phyloP scores from a whole-genome alignment of 306 rosid genomes.

The Fagus crenata region DNA sequence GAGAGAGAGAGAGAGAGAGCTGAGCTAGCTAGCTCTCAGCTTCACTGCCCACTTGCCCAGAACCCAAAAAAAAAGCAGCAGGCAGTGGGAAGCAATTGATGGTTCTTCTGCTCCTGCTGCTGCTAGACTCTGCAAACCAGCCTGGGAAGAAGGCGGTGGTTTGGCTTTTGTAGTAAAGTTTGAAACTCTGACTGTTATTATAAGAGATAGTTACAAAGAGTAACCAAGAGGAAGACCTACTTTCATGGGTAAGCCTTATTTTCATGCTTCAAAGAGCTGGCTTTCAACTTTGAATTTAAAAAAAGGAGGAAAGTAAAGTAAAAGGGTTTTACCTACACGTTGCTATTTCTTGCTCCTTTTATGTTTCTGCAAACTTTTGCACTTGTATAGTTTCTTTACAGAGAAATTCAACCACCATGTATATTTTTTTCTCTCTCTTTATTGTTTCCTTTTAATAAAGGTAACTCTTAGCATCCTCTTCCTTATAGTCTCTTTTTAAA shows the following conservation, averaged over 20 bases:
- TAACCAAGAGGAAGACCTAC: slow-evolving; percentile 12
- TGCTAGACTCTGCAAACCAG: slow-evolving; percentile 11
- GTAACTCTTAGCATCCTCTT: slow-evolving; percentile 36
- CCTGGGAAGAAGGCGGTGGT: slow-evolving; percentile 50
- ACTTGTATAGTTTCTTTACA: slow-evolving; percentile 21
- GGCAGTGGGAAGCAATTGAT: slow-evolving; percentile 35
- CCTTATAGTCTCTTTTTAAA: slow-evolving; percentile 32
- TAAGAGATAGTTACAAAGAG: slow-evolving; percentile 12
- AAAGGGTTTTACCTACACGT: slow-evolving; percentile 3
- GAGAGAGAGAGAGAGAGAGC: slow-evolving; percentile 3
- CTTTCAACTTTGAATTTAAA: slow-evolving; percentile 44
- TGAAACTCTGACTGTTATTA: slow-evolving; percentile 31
- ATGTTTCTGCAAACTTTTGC: slow-evolving; percentile 18
- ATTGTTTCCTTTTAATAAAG: slow-evolving; percentile 40
- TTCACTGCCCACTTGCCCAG: slow-evolving; percentile 31
- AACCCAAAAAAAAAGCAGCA: slow-evolving; percentile 40
- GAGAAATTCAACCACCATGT: slow-evolving; percentile 59
- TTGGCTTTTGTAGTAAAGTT: slow-evolving; percentile 48
- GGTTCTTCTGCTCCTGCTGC: slow-evolving; percentile 41
- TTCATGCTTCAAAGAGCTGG: slow-evolving; percentile 14
- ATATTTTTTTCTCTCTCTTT: background rate
- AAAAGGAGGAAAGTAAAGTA: background rate
- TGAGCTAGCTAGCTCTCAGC: slow-evolving; percentile 27
- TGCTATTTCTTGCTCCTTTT: slow-evolving; percentile 31
- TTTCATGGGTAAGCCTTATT: slow-evolving; percentile 54